A percentile compares a stretch with the other conserved stretches of the same genome.
phyloP scores from a whole-genome alignment of 1,139 yeast species.

The Tardiomyces blankii region DNA sequence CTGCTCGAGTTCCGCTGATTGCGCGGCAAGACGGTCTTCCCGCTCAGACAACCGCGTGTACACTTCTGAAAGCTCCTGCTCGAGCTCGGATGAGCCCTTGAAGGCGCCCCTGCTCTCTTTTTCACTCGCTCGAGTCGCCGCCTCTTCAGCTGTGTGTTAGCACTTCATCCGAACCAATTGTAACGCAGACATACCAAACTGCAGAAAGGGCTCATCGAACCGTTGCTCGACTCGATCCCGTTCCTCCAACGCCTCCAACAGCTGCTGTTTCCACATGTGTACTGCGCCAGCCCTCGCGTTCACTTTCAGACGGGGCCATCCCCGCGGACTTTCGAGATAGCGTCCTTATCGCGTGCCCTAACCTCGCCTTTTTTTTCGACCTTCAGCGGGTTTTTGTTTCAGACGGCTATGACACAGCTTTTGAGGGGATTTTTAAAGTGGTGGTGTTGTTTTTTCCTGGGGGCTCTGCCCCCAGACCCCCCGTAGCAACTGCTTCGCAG shows the following conservation, averaged over 20 bases:
- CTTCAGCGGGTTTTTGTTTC: no score
- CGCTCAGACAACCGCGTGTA: background rate
- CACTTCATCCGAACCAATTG: background rate
- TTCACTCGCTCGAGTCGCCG: background rate
- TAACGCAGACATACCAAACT: background rate
- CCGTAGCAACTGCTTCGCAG: no score
- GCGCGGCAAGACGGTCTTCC: background rate
- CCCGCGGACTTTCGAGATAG: no score
- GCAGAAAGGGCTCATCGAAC: background rate
- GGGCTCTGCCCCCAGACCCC: no score
- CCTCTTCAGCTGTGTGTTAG: background rate
- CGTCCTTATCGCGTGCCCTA: no score
- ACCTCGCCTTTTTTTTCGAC: no score
- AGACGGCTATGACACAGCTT: no score
- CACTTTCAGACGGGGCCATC: no score
- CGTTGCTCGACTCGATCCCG: constrained; percentile 1
- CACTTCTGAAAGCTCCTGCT: background rate
- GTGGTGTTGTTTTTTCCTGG: no score
- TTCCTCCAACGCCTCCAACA: background rate
- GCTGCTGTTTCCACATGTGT: background rate
- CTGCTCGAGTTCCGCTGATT: background rate
- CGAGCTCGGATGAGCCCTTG: background rate
- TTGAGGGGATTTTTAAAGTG: no score
- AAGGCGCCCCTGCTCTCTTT: background rate
- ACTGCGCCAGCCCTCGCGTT: no score